Conservation (phyloP, 441 rosid genomes). For the Bruguiera hainesii region DNA sequence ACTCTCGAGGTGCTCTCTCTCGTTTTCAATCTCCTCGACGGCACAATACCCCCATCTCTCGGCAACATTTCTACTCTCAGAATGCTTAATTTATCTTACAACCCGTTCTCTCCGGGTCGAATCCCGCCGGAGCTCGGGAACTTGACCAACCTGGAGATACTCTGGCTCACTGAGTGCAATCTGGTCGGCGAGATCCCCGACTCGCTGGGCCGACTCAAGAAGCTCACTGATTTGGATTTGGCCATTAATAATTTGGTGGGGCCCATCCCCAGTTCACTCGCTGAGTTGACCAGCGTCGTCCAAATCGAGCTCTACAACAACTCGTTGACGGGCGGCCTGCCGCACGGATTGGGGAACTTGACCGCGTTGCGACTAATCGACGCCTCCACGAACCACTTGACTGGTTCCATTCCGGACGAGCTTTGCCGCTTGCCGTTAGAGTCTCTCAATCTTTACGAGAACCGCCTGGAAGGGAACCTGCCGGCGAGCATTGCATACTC, state of each 20-base stretch:
- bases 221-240: conserved; percentile 77
- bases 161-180: conserved; percentile 88
- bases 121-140: conserved; percentile 90
- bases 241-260: conserved; percentile 72
- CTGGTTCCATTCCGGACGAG: conserved; percentile 73
- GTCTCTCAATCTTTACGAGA: conserved; percentile 83
- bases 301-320: conserved; percentile 96
- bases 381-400: conserved; percentile 74
- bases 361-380: conserved; percentile 65
- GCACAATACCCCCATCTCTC: conserved; percentile 58
- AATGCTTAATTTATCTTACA: conserved; percentile 80
- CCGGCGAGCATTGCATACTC: conserved; percentile 63
- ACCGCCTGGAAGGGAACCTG: conserved; percentile 56
- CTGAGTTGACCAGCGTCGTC: conserved; percentile 50
- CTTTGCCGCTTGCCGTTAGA: conserved; percentile 60
- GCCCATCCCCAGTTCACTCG: conserved; percentile 60
- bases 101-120: conserved; percentile 71
- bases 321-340: conserved; percentile 75
- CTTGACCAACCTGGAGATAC: conserved; percentile 65
- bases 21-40: conserved; percentile 69
- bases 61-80: conserved; percentile 64
- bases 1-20: conserved; percentile 82
- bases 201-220: conserved; percentile 63
- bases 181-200: conserved; percentile 77
- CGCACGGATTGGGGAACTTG: conserved; percentile 54